These are phyloP conservation scores for Ulota crispa DNA, from an alignment of 225 moss, liverwort and hornwort species.

Conservation along the genomic window DNA sequence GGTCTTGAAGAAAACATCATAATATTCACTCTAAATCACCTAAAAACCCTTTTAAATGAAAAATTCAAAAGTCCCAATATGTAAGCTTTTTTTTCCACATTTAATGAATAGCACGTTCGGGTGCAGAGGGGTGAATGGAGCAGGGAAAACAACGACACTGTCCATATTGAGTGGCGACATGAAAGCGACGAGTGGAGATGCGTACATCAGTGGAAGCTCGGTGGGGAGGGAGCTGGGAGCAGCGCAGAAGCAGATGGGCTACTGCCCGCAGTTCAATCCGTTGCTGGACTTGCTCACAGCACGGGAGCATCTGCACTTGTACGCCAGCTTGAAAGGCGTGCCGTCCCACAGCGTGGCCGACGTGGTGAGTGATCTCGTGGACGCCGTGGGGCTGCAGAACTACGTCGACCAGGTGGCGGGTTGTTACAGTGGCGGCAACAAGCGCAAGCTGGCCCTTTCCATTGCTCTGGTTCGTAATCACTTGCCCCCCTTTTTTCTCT, in stretches of 20 bases:
- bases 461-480: constrained; percentile 72
- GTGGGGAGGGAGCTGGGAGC: constrained; percentile 52
- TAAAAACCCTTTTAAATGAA: no score
- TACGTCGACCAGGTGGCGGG: constrained; percentile 63
- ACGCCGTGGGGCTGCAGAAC: constrained; percentile 68
- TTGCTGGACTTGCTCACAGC: constrained; percentile 89
- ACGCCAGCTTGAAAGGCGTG: constrained; percentile 81
- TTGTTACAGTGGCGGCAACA: constrained; percentile 88
- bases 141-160: constrained; percentile 90
- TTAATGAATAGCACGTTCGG: no score
- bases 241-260: constrained; percentile 84
- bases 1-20: no score
- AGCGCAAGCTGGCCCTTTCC: constrained; percentile 81
- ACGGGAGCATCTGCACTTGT: constrained; percentile 85
- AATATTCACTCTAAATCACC: no score
- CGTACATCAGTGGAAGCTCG: constrained; percentile 70
- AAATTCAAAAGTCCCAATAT: no score
- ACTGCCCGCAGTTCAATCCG: constrained; percentile 93
- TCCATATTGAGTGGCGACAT: constrained; percentile 81
- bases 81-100: no score
- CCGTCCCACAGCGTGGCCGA: constrained; percentile 37
- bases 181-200: constrained; percentile 74
- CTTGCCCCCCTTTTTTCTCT: neutral
- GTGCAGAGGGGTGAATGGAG: constrained; percentile 87
- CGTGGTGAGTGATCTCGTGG: constrained; percentile 55